These are phyloP conservation scores for Malassezia restricta DNA, from an alignment of 1,284 basidiomycete genomes.

Conservation along the genomic window DNA sequence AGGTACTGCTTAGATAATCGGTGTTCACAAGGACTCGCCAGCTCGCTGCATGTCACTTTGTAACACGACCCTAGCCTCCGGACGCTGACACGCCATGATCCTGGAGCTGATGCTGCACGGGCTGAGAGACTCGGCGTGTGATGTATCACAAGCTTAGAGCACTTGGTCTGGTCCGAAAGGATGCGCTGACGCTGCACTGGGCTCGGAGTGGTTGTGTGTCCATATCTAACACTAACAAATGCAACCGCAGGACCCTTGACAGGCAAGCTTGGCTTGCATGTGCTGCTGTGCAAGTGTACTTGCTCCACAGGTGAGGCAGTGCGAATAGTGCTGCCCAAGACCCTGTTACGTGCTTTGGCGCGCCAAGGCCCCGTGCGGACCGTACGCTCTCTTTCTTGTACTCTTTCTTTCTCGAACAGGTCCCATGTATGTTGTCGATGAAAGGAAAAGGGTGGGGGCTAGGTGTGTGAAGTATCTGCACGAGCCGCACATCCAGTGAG, in stretches of 20 bases:
- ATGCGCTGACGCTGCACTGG: slow-evolving; percentile 4
- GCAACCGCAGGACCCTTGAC: background rate
- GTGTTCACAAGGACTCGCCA: too few relatives aligned
- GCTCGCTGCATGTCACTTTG: too few relatives aligned
- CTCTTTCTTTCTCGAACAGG: slow-evolving; percentile 13
- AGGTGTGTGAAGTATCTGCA: background rate
- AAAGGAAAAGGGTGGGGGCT: slow-evolving; percentile 11
- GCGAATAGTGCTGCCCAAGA: slow-evolving; percentile 3
- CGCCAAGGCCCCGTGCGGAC: background rate
- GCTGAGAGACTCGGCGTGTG: background rate
- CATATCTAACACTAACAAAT: slow-evolving; percentile 15
- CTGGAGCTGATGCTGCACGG: slow-evolving; percentile 9
- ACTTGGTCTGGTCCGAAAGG: background rate
- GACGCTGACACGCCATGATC: background rate
- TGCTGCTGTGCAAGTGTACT: background rate
- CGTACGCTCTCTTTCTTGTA: slow-evolving; percentile 11
- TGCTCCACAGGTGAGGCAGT: background rate
- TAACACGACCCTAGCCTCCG: background rate
- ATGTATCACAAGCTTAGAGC: background rate
- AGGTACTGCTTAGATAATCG: too few relatives aligned
- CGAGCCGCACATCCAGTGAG: slow-evolving; percentile 1
- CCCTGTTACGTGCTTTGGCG: background rate
- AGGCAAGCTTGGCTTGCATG: slow-evolving; percentile 15
- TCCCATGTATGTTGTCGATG: background rate
- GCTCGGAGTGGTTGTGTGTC: slow-evolving; percentile 6